phyloP scores from a whole-genome alignment of 176 grass and related monocot species.

The Raddia distichophylla region DNA sequence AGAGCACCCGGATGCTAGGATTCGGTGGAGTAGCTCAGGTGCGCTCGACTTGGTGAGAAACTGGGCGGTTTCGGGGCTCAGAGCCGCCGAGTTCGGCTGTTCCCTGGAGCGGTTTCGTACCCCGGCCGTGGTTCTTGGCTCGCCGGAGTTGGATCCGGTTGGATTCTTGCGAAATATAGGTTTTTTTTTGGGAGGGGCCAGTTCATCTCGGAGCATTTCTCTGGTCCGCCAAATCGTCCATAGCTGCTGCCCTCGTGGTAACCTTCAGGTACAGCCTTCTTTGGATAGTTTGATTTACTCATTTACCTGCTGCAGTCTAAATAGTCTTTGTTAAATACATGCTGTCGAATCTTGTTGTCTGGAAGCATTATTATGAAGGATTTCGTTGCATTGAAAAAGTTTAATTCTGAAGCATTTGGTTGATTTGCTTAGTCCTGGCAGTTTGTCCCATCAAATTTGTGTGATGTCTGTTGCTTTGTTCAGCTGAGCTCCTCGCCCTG shows the following conservation, averaged over 20 bases:
- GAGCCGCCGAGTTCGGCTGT: not conserved
- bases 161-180: not conserved
- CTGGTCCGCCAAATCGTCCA: too few species aligned
- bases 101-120: not conserved
- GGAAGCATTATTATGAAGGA: not conserved
- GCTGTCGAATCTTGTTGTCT: not conserved
- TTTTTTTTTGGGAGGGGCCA: not conserved
- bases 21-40: not conserved
- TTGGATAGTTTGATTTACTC: constrained; percentile 10
- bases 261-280: constrained; percentile 6
- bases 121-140: not conserved
- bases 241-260: not conserved
- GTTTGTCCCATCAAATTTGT: not conserved
- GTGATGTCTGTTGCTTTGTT: not conserved
- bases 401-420: not conserved
- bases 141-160: constrained; percentile 30
- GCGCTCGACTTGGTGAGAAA: not conserved
- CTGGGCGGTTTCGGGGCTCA: not conserved
- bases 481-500: not conserved
- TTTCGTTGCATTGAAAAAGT: not conserved
- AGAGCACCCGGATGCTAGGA: not conserved
- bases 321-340: not conserved
- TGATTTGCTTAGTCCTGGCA: not conserved
- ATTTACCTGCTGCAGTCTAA: not conserved
- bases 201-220: not conserved